phyloP scores from a whole-genome alignment of 129 eudicot species.

The Kitagawia praeruptora region DNA sequence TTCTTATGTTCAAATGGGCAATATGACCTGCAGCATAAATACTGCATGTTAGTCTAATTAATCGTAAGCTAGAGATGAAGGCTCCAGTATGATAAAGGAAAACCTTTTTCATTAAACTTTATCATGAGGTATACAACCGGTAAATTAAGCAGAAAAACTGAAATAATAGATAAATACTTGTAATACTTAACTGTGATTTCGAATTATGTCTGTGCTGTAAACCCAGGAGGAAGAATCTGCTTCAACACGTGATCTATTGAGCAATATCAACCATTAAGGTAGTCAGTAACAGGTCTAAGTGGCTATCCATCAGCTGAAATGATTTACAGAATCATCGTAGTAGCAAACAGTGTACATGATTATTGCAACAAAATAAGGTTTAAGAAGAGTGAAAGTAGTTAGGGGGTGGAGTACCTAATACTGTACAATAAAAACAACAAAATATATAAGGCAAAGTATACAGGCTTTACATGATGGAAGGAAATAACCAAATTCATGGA shows the following conservation, averaged over 20 bases:
- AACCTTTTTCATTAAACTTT: neutral
- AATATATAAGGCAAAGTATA: neutral
- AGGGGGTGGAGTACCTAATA: neutral
- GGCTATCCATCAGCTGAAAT: neutral
- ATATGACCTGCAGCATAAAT: constrained; percentile 87
- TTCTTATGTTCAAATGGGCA: constrained; percentile 89
- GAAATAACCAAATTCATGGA: too few species aligned
- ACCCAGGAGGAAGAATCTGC: constrained; percentile 81
- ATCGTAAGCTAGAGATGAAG: constrained; percentile 6
- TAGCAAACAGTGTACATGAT: too few species aligned
- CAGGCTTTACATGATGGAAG: too few species aligned
- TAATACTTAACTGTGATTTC: constrained; percentile 94
- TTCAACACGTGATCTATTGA: too few species aligned
- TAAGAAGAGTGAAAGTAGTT: neutral
- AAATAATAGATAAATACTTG: constrained; percentile 8
- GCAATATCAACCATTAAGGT: neutral
- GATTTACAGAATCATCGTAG: neutral
- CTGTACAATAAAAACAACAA: neutral
- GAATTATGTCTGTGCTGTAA: constrained; percentile 89
- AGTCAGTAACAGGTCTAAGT: constrained; percentile 4
- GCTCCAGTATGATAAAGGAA: neutral
- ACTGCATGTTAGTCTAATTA: constrained; percentile 19
- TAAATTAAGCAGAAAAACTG: neutral
- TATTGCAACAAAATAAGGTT: neutral
- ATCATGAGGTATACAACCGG: too few species aligned